Conservation (phyloP, 345 rosid species). For the Linum tenue region DNA sequence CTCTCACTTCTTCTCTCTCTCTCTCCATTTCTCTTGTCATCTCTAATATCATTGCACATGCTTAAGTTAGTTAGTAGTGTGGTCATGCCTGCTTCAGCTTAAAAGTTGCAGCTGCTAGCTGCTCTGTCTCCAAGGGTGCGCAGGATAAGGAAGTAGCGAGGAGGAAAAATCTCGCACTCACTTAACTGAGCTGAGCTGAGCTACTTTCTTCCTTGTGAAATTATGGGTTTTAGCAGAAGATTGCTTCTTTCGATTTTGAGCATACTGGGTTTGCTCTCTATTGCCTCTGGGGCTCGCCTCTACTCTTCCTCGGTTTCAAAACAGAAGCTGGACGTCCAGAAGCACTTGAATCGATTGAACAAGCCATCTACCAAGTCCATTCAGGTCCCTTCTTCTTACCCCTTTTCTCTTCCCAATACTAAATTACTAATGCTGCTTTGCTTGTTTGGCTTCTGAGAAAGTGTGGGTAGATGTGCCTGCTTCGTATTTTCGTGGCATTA, state of each 20-base stretch:
- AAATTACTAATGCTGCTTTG: no score
- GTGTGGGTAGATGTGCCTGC: slow-evolving; percentile 14
- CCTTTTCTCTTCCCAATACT: neutral
- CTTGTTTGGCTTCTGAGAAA: slow-evolving; percentile 15
- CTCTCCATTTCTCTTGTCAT: neutral
- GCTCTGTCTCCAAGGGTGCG: slow-evolving; percentile 9
- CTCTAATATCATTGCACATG: neutral
- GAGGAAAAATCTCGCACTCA: neutral
- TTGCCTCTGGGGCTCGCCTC: slow-evolving; percentile 52
- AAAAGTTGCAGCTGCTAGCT: neutral
- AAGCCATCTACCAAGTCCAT: slow-evolving; percentile 76
- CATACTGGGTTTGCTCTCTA: slow-evolving; percentile 34
- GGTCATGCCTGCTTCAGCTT: slow-evolving; percentile 9
- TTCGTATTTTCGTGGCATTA: neutral
- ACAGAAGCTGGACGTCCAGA: slow-evolving; percentile 67
- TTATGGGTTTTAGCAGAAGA: slow-evolving; percentile 33
- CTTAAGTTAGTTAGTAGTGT: neutral
- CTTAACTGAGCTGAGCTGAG: neutral
- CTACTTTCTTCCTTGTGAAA: slow-evolving; percentile 8
- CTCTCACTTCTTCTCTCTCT: slow-evolving; percentile 2
- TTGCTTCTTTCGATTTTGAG: slow-evolving; percentile 28
- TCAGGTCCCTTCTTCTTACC: slow-evolving; percentile 31
- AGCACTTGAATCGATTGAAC: slow-evolving; percentile 83
- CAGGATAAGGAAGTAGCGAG: slow-evolving; percentile 11
- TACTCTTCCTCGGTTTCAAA: slow-evolving; percentile 29